phyloP scores from a whole-genome alignment of 2,329 filamentous ascomycete genomes.

The Periconia sp. region DNA sequence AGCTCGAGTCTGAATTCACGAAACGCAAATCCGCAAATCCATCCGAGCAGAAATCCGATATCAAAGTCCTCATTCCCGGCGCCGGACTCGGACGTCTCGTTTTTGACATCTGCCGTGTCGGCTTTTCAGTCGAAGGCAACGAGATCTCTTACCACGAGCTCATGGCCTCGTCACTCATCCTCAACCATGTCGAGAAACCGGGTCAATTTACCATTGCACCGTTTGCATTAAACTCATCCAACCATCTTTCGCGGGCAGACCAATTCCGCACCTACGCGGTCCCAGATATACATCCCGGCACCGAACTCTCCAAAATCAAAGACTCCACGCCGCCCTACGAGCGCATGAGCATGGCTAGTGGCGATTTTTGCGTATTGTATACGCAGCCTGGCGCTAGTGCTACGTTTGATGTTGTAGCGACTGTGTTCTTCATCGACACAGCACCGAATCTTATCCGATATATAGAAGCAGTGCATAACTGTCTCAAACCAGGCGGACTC shows the following conservation, averaged over 20 bases:
- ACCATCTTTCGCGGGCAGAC: slow-evolving; percentile 71
- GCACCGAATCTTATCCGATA: slow-evolving; percentile 92
- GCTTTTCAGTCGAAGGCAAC: slow-evolving; percentile 82
- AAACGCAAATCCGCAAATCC: slow-evolving; percentile 9
- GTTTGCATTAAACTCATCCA: slow-evolving; percentile 86
- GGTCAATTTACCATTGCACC: slow-evolving; percentile 76
- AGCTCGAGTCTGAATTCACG: slow-evolving; percentile 57
- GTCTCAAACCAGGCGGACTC: slow-evolving; percentile 74
- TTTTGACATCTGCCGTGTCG: slow-evolving; percentile 76
- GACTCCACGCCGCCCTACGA: slow-evolving; percentile 50
- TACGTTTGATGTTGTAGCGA: slow-evolving; percentile 78
- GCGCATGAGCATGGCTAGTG: slow-evolving; percentile 88
- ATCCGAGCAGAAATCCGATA: slow-evolving; percentile 36
- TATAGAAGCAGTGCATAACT: slow-evolving; percentile 77
- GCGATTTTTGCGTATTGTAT: slow-evolving; percentile 91
- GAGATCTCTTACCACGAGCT: slow-evolving; percentile 96
- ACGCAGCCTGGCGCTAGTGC: slow-evolving; percentile 61
- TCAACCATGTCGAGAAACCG: slow-evolving; percentile 65
- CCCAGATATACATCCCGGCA: slow-evolving; percentile 67
- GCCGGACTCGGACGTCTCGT: slow-evolving; percentile 87
- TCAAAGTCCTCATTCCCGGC: slow-evolving; percentile 81
- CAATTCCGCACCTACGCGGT: slow-evolving; percentile 75
- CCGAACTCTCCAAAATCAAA: slow-evolving; percentile 32
- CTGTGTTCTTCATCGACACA: slow-evolving; percentile 96
- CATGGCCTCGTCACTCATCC: slow-evolving; percentile 76